Evolutionary conservation across 176 grass and related monocot species (phyloP), one percentile per base, ranked within the genome.

Genomic region (Avena insularis): DNA sequence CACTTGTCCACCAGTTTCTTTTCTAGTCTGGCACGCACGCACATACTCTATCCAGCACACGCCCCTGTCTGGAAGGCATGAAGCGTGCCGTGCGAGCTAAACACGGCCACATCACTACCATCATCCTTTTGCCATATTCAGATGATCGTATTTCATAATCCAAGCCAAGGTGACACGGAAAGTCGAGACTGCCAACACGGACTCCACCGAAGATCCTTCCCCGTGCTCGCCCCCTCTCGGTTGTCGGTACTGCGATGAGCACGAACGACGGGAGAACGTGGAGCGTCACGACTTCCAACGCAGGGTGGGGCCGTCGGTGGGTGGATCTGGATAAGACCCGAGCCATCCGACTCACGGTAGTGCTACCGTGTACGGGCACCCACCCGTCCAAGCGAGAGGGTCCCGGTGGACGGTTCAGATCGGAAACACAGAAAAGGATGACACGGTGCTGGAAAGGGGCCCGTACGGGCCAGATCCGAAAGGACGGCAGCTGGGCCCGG

Each of bases 301-400:
- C 8, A 77, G 48, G 49, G 8, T 15, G 63, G 13, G 21, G n/a
- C 6, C 23, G 74, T 77, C 49, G 74, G 74, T 77, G 74, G 48
- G n/a, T 74, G 12, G 11, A 66, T 54, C 38, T 72, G 74, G 75
- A 77, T 77, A 77, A 77, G 75, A 76, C 8, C 73, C 6, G 8
- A 2, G 73, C 0, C 46, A 17, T 54, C 74, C 27, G 17, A 35
- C 48, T 55, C 49, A 56, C 15, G 31, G 15, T 48, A 48, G 46
- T 43, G 40, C 40, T 31, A 77, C 1, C 25, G 49, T 55, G 49
- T 77, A 77, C 73, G 68, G 17, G 16, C 67, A 11, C 40, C 40
- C 40, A 8, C 6, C 40, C 40, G 40, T 43, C 40, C 40, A 43
- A 0, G 40, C 6, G 40, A 43, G 40, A 1, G 51, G 50, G 50